Base-by-base conservation (phyloP, 139 green algal genomes). In the Micromonas commoda region DNA sequence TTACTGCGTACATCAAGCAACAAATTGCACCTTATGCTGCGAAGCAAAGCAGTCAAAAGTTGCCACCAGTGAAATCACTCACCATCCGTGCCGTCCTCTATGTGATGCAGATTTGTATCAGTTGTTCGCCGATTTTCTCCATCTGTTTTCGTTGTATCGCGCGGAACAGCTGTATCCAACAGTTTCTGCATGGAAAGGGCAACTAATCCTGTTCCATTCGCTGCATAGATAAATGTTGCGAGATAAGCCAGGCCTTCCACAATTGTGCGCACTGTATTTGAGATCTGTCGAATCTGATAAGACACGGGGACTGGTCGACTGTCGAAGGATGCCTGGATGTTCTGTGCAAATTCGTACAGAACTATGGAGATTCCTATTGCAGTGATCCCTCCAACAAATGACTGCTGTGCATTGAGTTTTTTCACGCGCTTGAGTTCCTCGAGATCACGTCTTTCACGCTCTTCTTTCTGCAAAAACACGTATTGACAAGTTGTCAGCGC, bases 211-310 rank as follows among this genome's bases (percentile, higher is more conserved):
- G 37, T 35, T 1, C 66, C 66, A 23, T 93, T 93, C 64, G 85
- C 83, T 19, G 69, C 85, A 66, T 91, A 93, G 65, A 93, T 87
- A 76, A 93, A 93, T 1, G 89, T 91, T 21, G 80, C 86, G 35
- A 93, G 84, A 75, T 89, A 93, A 45, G 77, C 70, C 38, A 93
- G 77, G 6, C 89, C 89, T 24, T 85, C n/a, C 16, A 93, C 60
- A 71, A 93, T 88, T 28, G 89, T 93, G 28, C 89, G 86, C 32
- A 91, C 86, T 2, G 89, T 93, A 38, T 90, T 86, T 33, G 83
- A 80, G 65, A 93, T 91, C 84, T 91, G 89, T 20, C 78, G 79
- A 0, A 85, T 87, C 81, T 88, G 81, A 6, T 73, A 51, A 1
- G 32, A 57, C 16, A 57, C 66, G 0, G 66, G 66, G 1, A 73